Evolutionary conservation across 2,329 filamentous ascomycete genomes (phyloP).

Genomic region (Alternaria gaisen): DNA sequence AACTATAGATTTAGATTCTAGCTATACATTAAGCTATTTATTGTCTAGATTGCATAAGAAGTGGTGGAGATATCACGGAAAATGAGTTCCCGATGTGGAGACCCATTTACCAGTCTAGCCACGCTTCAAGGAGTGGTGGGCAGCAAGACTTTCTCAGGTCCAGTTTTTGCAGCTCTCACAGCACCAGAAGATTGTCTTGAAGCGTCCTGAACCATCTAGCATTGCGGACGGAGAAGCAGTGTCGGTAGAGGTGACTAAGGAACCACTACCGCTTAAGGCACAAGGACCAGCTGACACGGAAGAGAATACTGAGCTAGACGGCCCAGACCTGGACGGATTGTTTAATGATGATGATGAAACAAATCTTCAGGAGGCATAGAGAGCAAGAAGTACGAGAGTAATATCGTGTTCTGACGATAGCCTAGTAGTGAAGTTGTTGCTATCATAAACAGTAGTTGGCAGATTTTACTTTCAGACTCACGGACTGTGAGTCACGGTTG

Average conservation of each 20-base stretch:
- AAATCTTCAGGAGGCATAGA: accelerated
- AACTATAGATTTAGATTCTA: no score
- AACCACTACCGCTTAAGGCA: accelerated
- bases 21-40: no score
- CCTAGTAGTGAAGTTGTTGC: background rate
- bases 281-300: background rate
- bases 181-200: background rate
- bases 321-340: background rate
- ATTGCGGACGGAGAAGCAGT: background rate
- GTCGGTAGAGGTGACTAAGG: background rate
- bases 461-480: no score
- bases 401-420: background rate
- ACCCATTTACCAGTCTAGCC: no score
- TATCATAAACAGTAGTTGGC: background rate
- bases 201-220: background rate
- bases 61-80: no score
- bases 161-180: background rate
- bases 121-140: slow-evolving; percentile 5
- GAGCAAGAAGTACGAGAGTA: background rate
- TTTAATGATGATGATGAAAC: background rate
- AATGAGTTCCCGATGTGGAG: no score
- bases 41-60: no score
- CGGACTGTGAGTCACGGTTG: no score
- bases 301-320: background rate
- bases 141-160: background rate